Base-by-base conservation (phyloP, 2,329 filamentous ascomycete species). In the Rhytidhysteron rufulum region DNA sequence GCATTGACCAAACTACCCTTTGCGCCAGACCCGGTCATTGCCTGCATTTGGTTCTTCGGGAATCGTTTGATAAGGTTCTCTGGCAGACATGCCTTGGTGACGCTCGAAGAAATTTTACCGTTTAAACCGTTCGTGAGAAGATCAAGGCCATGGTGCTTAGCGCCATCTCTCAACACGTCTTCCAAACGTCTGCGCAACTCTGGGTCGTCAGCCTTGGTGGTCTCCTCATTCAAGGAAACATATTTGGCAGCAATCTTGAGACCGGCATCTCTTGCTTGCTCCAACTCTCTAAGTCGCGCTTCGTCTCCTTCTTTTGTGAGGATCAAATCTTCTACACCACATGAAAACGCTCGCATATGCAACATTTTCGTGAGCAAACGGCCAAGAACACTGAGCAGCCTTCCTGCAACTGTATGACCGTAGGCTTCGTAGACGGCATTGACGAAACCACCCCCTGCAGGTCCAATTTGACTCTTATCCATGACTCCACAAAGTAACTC, bases 1-100 rank as follows among this genome's bases (percentile, higher is more conserved):
- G 93, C 93, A 62, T 98, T 98, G 67, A 98, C 93, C 55, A 80
- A 74, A 40, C 81, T 86, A 62, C 93, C 93, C 71, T 98, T 98
- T 37, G 93, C 93, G 65, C 93, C 93, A 41, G 93, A 96, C 11
- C 85, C 86, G 17, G 93, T 98, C 93, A 98, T 98, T 50, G 87
- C 82, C 73, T 98, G 93, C 91, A 98, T 98, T 68, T 97, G 91
- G 60, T 98, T 98, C 60, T 85, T 85, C 1, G 93, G 93, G 67
- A 98, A 98, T 6, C 86, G 80, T 68, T 97, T 98, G 56, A 87
- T 82, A 20, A 98, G 78, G 31, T 87, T 88, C 16, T 72, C 69
- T 0, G 93, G 93, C 50, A 98, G 76, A 66, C 89, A 95, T 2
- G 79, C 78, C 34, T 75, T 75, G 8, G 90, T 95, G 32, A 97